phyloP scores from a whole-genome alignment of 208 protist species.

The Crithidia brevicula region DNA sequence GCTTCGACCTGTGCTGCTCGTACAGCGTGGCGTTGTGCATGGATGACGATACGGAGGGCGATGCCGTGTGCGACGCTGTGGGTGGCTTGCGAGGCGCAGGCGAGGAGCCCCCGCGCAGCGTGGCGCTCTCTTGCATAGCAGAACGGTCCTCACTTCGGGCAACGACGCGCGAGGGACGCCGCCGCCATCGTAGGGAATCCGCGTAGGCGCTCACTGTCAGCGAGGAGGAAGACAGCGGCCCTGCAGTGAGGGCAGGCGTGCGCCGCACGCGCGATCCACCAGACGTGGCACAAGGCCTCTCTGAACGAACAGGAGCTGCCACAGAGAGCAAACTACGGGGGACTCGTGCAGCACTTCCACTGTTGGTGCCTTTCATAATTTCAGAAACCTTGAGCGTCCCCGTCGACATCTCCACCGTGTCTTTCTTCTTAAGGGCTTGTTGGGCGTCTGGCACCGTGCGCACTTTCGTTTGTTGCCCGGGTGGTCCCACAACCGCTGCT shows the following conservation, averaged over 20 bases:
- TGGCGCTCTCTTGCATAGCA: background rate
- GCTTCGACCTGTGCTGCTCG: background rate
- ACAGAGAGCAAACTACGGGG: background rate
- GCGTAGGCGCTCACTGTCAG: background rate
- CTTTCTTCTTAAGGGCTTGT: too few species aligned
- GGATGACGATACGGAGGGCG: background rate
- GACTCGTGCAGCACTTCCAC: too few species aligned
- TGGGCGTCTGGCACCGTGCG: too few species aligned
- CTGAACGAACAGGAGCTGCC: too few species aligned
- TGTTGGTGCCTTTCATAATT: too few species aligned
- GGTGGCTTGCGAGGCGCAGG: conserved; percentile 10
- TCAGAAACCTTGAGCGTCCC: too few species aligned
- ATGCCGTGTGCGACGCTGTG: background rate
- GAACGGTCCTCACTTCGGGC: too few species aligned
- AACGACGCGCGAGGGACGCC: too few species aligned
- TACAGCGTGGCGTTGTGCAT: conserved; percentile 5
- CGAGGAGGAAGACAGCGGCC: conserved; percentile 1
- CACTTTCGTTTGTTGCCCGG: background rate
- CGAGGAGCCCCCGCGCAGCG: conserved; percentile 5
- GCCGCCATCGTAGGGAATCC: too few species aligned
- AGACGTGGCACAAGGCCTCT: too few species aligned
- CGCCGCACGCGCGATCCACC: background rate
- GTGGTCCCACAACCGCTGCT: background rate
- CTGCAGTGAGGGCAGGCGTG: background rate
- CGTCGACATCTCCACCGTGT: too few species aligned